Evolutionary conservation across 345 rosid species (phyloP), one percentile per base, ranked within the genome.

Genomic region (Gossypium longicalyx): DNA sequence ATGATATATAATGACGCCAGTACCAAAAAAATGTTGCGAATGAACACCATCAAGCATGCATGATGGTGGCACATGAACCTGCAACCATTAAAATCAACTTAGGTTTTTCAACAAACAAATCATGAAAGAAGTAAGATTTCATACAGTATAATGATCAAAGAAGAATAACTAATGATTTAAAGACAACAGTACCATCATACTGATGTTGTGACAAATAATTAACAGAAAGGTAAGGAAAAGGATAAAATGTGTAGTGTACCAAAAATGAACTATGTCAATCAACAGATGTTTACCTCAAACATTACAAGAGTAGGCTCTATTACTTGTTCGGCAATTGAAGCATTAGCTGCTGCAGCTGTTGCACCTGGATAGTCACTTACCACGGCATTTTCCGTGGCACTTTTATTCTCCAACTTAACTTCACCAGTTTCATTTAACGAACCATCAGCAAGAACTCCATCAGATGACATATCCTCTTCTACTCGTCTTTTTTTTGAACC

Each of bases 11-110:
- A 95, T 84, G 82, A 93, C 89, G 51, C 99, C 99, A 53, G 97
- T 93, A 75, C 99, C 98, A 80, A 84, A 89, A 81, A 87, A 91
- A 72, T 88, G 87, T 74, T 89, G 92, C 23, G 97, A 90, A 80
- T 89, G 94, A 70, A 90, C 93, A 72, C 98, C 97, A 82, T 95
- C 99, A 84, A 95, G 89, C 93, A 92, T 89, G 82, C 94, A 86
- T 25, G 99, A 90, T 12, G 87, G 89, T 75, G 99, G 99, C 75
- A 95, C 96, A 80, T 92, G 91, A 86, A 95, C 99, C 99, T 91
- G 84, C 81, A 81, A 73, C 67, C 63, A 58, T 12, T 53, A 64
- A 65, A 48, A 23, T 54, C 38, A 25, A 19, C 56, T 15, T 27
- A 70, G 60, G 29, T 49, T 52, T 1, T 34, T n/a, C 43, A 3